phyloP scores from a whole-genome alignment of 805 yeast genomes.

The Teunomyces tritomae region DNA sequence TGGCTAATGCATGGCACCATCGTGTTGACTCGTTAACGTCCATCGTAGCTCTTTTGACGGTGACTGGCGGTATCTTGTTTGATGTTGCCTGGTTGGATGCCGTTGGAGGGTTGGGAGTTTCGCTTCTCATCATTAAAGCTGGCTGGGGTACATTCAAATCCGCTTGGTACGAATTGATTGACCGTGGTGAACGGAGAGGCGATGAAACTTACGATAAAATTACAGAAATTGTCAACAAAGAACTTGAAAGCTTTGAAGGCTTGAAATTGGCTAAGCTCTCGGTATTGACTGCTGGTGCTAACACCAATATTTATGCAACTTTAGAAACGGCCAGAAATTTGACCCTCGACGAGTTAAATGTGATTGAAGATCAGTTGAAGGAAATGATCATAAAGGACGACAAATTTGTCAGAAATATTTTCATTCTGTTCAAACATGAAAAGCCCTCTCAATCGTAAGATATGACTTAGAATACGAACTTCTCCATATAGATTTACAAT shows the following conservation, averaged over 20 bases:
- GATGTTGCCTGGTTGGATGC: slow-evolving; percentile 85
- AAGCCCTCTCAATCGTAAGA: not conserved
- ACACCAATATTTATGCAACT: slow-evolving; percentile 39
- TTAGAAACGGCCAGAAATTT: slow-evolving; percentile 29
- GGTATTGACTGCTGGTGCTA: slow-evolving; percentile 59
- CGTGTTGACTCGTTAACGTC: slow-evolving; percentile 93
- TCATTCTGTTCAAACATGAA: slow-evolving; percentile 32
- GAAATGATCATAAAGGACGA: slow-evolving; percentile 35
- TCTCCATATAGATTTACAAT: not conserved
- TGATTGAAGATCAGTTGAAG: slow-evolving; percentile 32
- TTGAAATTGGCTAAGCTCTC: slow-evolving; percentile 41
- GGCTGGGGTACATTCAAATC: slow-evolving; percentile 72
- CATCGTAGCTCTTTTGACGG: slow-evolving; percentile 83
- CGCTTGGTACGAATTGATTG: slow-evolving; percentile 76
- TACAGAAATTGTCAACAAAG: slow-evolving; percentile 36
- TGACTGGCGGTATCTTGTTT: slow-evolving; percentile 78
- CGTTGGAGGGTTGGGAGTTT: slow-evolving; percentile 85
- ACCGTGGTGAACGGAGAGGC: slow-evolving; percentile 55
- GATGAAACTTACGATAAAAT: slow-evolving; percentile 50
- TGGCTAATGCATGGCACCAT: slow-evolving; percentile 99
- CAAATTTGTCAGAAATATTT: slow-evolving; percentile 42
- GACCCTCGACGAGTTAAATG: slow-evolving; percentile 22
- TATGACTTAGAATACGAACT: not conserved
- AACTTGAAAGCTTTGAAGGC: slow-evolving; percentile 25
- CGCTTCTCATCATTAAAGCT: slow-evolving; percentile 76